Base-by-base conservation (phyloP, 1,284 basidiomycete species). In the Microbotryum saponariae region DNA sequence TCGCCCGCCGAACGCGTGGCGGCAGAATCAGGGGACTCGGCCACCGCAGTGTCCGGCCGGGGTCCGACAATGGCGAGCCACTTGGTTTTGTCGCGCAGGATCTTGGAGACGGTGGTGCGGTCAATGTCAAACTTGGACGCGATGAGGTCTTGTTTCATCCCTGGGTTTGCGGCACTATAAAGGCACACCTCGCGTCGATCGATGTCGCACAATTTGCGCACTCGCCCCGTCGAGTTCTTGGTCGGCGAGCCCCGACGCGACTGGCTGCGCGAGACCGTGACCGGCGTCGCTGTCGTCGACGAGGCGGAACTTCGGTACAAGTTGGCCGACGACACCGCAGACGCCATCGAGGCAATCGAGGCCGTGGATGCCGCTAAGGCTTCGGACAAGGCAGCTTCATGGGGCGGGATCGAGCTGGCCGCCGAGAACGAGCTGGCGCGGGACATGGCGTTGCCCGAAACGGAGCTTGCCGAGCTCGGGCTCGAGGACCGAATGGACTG, bases 21-120 rank as follows among this genome's bases (percentile, higher is more conserved):
- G 65, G 82, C 80, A 57, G 82, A 80, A 18, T 80, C 77, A 54
- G 37, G 37, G 37, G 37, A 42, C 37, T 42, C 37, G 14, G 37
- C 37, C 3, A 42, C 14, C 37, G 29, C 33, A 25, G 46, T 27
- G 20, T 33, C 31, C 33, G 37, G 56, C 37, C 12, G 14, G 37
- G 56, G 23, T 72, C 67, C 37, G 37, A 57, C 48, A 25, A 61
- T 50, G 62, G 81, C 82, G 71, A 91, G 77, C 90, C 90, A 93
- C 70, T 84, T 84, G 20, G 82, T 80, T 76, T 88, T 88, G 71
- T 88, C 78, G 64, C 91, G 92, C 65, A 93, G 80, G 66, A 91
- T 92, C 78, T 93, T 92, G 77, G 86, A 89, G 73, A 93, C 87
- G n/a, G 90, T 93, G 75, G 88, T 91, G 55, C 91, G 84, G 74